A percentile compares a stretch with the other conserved stretches of the same genome.
Conservation (phyloP, 2,329 filamentous ascomycete species). For the Pseudogymnoascus verrucosus region DNA sequence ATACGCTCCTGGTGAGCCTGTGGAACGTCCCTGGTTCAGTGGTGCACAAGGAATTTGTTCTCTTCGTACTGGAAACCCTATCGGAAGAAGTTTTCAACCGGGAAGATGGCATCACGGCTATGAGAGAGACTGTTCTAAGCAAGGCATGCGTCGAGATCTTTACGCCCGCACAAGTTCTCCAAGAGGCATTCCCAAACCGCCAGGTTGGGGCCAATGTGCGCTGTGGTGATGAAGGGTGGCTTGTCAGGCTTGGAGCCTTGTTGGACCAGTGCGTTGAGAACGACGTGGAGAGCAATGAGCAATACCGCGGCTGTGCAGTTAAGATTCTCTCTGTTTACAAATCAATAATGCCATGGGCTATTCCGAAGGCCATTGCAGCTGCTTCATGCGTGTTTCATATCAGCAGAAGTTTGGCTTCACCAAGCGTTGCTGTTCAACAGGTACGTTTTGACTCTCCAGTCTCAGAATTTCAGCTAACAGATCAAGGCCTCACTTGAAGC, state of each 20-base stretch:
- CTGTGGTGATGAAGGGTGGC: conserved; percentile 78
- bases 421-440: conserved; percentile 66
- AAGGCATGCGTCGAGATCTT: conserved; percentile 91
- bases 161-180: conserved; percentile 67
- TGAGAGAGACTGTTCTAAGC: conserved; percentile 77
- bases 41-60: conserved; percentile 73
- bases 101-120: conserved; percentile 76
- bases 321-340: conserved; percentile 71
- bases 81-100: conserved; percentile 91
- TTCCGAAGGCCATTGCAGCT: conserved; percentile 70
- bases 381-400: conserved; percentile 63
- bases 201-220: conserved; percentile 58
- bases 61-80: conserved; percentile 81
- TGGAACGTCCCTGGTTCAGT: conserved; percentile 64
- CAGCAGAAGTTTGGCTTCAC: conserved; percentile 61
- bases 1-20: conserved; percentile 68
- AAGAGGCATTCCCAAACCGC: conserved; percentile 67
- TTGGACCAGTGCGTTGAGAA: conserved; percentile 64
- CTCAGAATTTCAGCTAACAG: background rate
- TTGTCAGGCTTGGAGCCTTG: conserved; percentile 66
- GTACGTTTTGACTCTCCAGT: conserved; percentile 37
- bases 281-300: conserved; percentile 54
- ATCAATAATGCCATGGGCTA: conserved; percentile 78
- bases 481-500: conserved; percentile 68
- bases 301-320: conserved; percentile 61